A percentile compares a stretch with the other conserved stretches of the same genome.
Conservation (phyloP, 768 basidiomycete genomes). For the Leccinum incarnatum region DNA sequence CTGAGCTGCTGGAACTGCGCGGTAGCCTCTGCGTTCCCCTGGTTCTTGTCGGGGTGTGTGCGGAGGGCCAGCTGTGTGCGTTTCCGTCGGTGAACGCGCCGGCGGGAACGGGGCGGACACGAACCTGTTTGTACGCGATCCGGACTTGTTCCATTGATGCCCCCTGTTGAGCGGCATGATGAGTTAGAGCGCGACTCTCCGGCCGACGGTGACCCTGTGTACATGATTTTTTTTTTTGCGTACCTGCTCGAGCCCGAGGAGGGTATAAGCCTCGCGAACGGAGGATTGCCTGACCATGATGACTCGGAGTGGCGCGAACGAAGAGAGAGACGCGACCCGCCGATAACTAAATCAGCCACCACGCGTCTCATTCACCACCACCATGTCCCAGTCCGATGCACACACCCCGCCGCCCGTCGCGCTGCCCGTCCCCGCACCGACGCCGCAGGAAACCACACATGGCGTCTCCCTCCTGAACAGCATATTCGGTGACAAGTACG, state of each 20-base stretch:
- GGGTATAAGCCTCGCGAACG: slow-evolving; percentile 37
- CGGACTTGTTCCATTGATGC: slow-evolving; percentile 63
- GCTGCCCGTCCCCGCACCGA: slow-evolving; percentile 3
- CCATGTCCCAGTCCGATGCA: slow-evolving; percentile 12
- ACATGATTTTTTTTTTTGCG: not conserved
- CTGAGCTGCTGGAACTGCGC: slow-evolving; percentile 65
- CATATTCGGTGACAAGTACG: slow-evolving; percentile 68
- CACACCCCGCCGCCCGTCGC: not conserved
- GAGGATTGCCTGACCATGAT: slow-evolving; percentile 39
- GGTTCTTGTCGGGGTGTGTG: slow-evolving; percentile 79
- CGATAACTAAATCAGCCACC: slow-evolving; percentile 17
- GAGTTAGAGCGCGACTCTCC: slow-evolving; percentile 7
- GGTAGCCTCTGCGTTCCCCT: slow-evolving; percentile 60
- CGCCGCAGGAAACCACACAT: slow-evolving; percentile 7
- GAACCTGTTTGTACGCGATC: slow-evolving; percentile 65
- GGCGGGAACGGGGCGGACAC: slow-evolving; percentile 8
- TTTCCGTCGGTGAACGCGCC: not conserved
- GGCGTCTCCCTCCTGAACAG: slow-evolving; percentile 34
- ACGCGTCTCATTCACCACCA: slow-evolving; percentile 3
- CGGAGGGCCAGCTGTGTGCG: slow-evolving; percentile 52
- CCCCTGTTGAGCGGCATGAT: slow-evolving; percentile 39
- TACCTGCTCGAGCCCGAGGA: slow-evolving; percentile 57
- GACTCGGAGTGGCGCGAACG: not conserved
- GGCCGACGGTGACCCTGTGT: too few relatives aligned
- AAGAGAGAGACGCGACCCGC: slow-evolving; percentile 21